Percentiles rank a stretch among this genome's conserved stretches.
These are phyloP conservation scores for Erythrobasidium hasegawianum DNA, from an alignment of 1,284 basidiomycete genomes.

Conservation along the genomic window DNA sequence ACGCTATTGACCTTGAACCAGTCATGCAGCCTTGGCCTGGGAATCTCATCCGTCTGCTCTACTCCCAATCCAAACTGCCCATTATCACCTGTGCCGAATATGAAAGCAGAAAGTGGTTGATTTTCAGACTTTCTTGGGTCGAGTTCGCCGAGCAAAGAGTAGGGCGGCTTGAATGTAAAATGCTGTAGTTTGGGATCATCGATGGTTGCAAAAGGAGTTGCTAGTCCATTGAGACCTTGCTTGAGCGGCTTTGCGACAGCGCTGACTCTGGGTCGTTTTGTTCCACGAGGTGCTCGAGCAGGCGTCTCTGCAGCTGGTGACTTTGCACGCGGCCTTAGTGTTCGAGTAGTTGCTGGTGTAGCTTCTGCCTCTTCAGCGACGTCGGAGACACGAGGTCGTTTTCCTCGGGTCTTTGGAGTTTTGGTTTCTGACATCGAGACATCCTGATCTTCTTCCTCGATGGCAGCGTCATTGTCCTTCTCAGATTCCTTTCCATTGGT, in stretches of 20 bases:
- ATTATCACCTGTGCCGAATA: slow-evolving; percentile 78
- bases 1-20: slow-evolving; percentile 46
- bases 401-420: slow-evolving; percentile 12
- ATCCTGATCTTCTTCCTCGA: background rate
- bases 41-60: slow-evolving; percentile 49
- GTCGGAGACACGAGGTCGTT: slow-evolving; percentile 29
- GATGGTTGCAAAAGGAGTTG: slow-evolving; percentile 15
- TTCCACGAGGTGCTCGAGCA: slow-evolving; percentile 2
- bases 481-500: background rate
- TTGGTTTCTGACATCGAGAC: background rate
- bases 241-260: slow-evolving; percentile 12
- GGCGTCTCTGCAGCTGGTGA: slow-evolving; percentile 1
- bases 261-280: slow-evolving; percentile 19
- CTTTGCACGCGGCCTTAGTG: background rate
- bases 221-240: slow-evolving; percentile 8
- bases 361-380: slow-evolving; percentile 17
- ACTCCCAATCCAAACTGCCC: slow-evolving; percentile 80
- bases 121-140: slow-evolving; percentile 23
- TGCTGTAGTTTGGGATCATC: background rate
- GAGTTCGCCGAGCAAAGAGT: slow-evolving; percentile 8
- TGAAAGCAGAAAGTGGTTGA: slow-evolving; percentile 60
- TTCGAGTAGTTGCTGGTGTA: background rate
- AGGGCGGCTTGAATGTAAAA: slow-evolving; percentile 9
- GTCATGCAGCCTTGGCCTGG: slow-evolving; percentile 63
- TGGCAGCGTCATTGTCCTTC: background rate